Evolutionary conservation across 2,329 filamentous ascomycete genomes (phyloP), one percentile per base, ranked within the genome.

Genomic region (Colletotrichum abscissum): DNA sequence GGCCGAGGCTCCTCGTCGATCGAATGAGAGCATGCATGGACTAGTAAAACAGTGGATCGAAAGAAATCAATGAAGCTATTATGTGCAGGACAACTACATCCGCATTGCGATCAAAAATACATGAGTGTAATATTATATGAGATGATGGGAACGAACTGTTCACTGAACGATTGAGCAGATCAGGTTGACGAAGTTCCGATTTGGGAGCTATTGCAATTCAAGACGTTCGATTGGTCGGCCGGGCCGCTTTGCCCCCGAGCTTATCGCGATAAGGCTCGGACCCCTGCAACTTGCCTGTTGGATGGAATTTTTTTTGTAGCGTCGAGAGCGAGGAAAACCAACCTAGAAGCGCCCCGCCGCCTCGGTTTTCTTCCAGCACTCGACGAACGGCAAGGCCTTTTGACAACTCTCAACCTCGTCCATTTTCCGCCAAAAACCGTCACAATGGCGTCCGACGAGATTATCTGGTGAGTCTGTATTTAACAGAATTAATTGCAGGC

Each of bases 401-500:
- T 33, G 19, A 46, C 60, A 46, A 60, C 49, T 38, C 35, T 30
- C 24, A 49, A 49, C 55, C 67, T 65, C 28, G 60, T 63, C 60
- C 26, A 55, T 24, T 56, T n/a, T 16, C 70, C 12, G 33, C 28
- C 63, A 14, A 57, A 38, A 58, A 73, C 24, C 69, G 80, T 42
- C 79, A 84, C 73, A 70, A 97, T 97, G 94, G 91, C 94, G 72
- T 97, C 95, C 75, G 96, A 98, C 88, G 96, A 98, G 85, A 97
- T 98, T 76, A 93, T 98, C 76, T 99, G 97, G 70, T 73, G 26
- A 35, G 66, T 1, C 4, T 19, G n/a, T 1, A 8, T 16, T 33
- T 24, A 5, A 5, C 1, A 33, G 12, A 24, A 1, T 14, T 46
- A 24, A 14, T 5, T 49, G 1, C 9, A 42, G 33, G 26, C 22